A percentile compares a stretch with the other conserved stretches of the same genome.
Conservation (phyloP, 192 early-diverging fungal species). For the Coemansia sp. region DNA sequence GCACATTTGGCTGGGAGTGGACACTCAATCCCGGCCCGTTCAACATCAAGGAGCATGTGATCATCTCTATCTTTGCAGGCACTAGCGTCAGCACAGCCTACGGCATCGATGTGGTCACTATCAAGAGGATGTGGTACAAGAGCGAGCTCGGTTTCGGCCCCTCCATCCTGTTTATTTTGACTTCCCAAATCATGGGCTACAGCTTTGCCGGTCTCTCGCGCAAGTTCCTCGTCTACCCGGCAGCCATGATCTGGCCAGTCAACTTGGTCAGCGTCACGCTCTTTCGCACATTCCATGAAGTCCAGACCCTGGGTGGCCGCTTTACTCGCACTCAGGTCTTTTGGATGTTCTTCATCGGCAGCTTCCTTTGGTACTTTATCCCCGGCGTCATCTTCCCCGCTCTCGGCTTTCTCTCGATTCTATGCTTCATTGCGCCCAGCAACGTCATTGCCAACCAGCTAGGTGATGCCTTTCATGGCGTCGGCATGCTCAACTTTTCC, state of each 20-base stretch:
- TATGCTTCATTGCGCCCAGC: constrained; percentile 57
- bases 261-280: constrained; percentile 74
- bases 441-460: constrained; percentile 53
- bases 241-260: constrained; percentile 86
- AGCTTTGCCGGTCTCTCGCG: constrained; percentile 71
- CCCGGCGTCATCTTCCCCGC: constrained; percentile 69
- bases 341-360: constrained; percentile 45
- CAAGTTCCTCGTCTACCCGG: constrained; percentile 80
- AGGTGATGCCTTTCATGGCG: constrained; percentile 54
- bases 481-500: constrained; percentile 69
- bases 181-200: constrained; percentile 67
- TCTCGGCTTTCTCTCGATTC: constrained; percentile 61
- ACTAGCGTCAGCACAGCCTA: constrained; percentile 68
- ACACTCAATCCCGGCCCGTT: constrained; percentile 85
- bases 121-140: constrained; percentile 68
- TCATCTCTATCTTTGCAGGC: constrained; percentile 76
- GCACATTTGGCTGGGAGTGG: constrained; percentile 54
- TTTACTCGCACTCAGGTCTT: constrained; percentile 58
- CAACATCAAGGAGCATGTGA: constrained; percentile 84
- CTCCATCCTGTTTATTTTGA: constrained; percentile 65
- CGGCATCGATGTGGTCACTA: constrained; percentile 72
- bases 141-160: constrained; percentile 63
- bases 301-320: constrained; percentile 48
- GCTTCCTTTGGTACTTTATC: constrained; percentile 59
- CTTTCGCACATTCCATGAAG: constrained; percentile 74